Evolutionary conservation across 176 grass and related monocot species (phyloP).

Genomic region (Avena insularis): DNA sequence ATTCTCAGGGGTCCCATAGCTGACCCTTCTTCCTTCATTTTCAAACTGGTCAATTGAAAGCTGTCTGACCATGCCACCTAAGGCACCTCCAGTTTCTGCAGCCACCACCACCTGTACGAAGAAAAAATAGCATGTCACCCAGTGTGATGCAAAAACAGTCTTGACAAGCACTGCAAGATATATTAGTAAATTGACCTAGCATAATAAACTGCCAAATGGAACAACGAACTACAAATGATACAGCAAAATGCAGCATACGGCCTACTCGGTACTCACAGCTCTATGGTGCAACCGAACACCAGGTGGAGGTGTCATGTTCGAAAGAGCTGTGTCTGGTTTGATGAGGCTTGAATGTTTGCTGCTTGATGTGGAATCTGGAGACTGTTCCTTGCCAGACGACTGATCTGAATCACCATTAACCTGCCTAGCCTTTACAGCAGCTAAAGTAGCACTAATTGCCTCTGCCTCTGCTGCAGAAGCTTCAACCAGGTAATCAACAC

Average conservation of each 20-base stretch:
- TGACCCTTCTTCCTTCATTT: slow-evolving; percentile 98
- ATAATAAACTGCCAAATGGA: slow-evolving; percentile 28
- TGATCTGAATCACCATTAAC: slow-evolving; percentile 83
- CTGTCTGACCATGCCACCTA: slow-evolving; percentile 99
- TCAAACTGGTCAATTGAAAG: slow-evolving; percentile 99
- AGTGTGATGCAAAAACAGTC: slow-evolving; percentile 27
- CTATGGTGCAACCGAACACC: slow-evolving; percentile 97
- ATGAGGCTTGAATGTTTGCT: slow-evolving; percentile 82
- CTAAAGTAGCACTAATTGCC: slow-evolving; percentile 90
- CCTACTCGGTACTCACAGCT: slow-evolving; percentile 96
- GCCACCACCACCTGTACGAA: slow-evolving; percentile 83
- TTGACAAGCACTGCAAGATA: background rate
- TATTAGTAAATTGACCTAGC: background rate
- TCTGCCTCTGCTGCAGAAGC: slow-evolving; percentile 94
- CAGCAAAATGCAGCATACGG: slow-evolving; percentile 21
- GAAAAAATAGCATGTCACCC: slow-evolving; percentile 18
- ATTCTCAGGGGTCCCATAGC: slow-evolving; percentile 96
- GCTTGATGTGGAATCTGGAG: slow-evolving; percentile 73
- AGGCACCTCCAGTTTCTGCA: slow-evolving; percentile 92
- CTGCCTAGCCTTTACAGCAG: slow-evolving; percentile 89
- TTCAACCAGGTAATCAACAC: slow-evolving; percentile 88
- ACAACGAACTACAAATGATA: slow-evolving; percentile 32
- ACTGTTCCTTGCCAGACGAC: slow-evolving; percentile 58
- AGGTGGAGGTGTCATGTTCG: slow-evolving; percentile 64
- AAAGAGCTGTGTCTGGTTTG: slow-evolving; percentile 64